These are phyloP conservation scores for Priceomyces castillae DNA, from an alignment of 805 yeast species.

Conservation along the genomic window DNA sequence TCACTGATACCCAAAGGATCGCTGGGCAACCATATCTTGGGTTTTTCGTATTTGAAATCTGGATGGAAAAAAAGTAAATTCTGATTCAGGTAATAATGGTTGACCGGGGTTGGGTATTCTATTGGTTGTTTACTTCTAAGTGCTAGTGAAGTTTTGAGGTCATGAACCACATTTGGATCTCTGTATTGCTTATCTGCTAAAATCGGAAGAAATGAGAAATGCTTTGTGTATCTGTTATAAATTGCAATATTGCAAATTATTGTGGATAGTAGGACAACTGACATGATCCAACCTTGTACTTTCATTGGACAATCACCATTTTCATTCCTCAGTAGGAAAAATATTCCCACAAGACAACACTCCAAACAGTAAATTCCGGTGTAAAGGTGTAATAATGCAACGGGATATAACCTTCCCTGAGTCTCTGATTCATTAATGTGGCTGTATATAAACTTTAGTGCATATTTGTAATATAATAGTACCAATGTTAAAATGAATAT, in stretches of 20 bases:
- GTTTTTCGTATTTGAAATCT: constrained; percentile 33
- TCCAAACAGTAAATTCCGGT: constrained; percentile 82
- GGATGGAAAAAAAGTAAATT: constrained; percentile 36
- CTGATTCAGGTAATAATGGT: constrained; percentile 19
- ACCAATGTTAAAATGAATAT: constrained; percentile 53
- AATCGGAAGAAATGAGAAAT: constrained; percentile 31
- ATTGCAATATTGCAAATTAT: constrained; percentile 56
- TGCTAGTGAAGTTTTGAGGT: constrained; percentile 1
- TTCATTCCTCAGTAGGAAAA: constrained; percentile 58
- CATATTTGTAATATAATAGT: constrained; percentile 67
- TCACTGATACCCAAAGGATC: constrained; percentile 33
- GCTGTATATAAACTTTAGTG: constrained; percentile 56
- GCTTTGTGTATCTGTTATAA: constrained; percentile 35
- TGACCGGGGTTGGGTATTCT: constrained; percentile 2
- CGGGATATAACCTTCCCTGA: constrained; percentile 67
- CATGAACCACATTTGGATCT: constrained; percentile 2
- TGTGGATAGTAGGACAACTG: constrained; percentile 50
- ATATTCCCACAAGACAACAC: constrained; percentile 71
- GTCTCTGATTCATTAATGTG: constrained; percentile 57
- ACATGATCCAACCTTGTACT: constrained; percentile 52
- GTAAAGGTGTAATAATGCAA: constrained; percentile 72
- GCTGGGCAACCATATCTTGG: constrained; percentile 39
- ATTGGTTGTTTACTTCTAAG: not conserved
- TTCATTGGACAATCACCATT: constrained; percentile 42
- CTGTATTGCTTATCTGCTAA: constrained; percentile 15